Evolutionary conservation across 2,329 filamentous ascomycete genomes (phyloP), one percentile per base, ranked within the genome.

Genomic region (Fusarium sp.): DNA sequence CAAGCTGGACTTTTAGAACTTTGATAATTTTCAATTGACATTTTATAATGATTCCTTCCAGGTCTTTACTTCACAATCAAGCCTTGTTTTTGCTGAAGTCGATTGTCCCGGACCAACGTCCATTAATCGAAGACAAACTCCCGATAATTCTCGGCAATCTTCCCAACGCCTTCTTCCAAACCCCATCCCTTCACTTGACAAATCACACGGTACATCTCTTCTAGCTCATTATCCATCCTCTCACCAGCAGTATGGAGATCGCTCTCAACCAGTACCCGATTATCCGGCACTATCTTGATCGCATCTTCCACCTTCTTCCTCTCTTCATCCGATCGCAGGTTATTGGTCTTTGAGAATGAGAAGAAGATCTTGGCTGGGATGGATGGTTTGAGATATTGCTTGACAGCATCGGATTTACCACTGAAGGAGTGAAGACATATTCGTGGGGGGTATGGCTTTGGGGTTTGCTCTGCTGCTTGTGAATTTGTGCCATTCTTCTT

Each of bases 351-450:
- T 1, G 94, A 97, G 79, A 98, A 98, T 1, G 94, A 97, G 75
- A 97, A 96, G 82, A 91, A 98, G 18, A 98, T 87, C 24, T 90
- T 87, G 0, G 90, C 90, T 0, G 95, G 95, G 9, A 96, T 90
- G 1, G 88, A 87, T 3, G 90, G 88, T 60, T 93, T 88, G 31
- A 93, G 83, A 75, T 97, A 98, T 79, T 94, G 94, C 71, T 89
- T 92, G 24, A 97, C 84, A 9, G 91, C 88, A 44, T 96, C 91
- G 9, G 90, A 86, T 6, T 92, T 89, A 0, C 94, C 95, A 33
- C 93, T 96, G 81, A 94, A 98, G 0, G 95, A 97, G 81, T 98
- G 95, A 67, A 98, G 88, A 78, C 95, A 98, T 75, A 98, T 91
- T 8, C 94, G 87, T 1, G 94, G 94, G 7, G 95, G 94, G 76